Evolutionary conservation across 768 basidiomycete genomes (phyloP).

Genomic region (Suillus placidus): DNA sequence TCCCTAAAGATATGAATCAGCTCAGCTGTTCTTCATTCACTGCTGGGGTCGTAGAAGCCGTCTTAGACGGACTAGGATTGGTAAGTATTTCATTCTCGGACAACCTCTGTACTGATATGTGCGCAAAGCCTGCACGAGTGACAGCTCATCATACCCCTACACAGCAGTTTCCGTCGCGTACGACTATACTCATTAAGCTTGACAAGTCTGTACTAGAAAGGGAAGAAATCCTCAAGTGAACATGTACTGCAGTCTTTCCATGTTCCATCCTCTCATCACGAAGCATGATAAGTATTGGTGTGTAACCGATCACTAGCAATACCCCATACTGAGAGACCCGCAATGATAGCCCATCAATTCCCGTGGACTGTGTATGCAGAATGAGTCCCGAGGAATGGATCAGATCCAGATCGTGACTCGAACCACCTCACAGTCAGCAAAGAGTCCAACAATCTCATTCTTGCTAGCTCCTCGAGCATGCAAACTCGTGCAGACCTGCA

Average conservation of each 20-base stretch:
- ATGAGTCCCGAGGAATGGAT: not conserved
- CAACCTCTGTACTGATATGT: slow-evolving; percentile 8
- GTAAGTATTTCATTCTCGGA: slow-evolving; percentile 52
- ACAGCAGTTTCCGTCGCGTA: slow-evolving; percentile 76
- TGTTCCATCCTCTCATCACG: not conserved
- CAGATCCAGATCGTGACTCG: not conserved
- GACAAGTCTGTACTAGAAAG: slow-evolving; percentile 92
- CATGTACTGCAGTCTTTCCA: slow-evolving; percentile 6
- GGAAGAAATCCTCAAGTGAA: slow-evolving; percentile 85
- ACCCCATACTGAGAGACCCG: not conserved
- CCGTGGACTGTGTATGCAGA: not conserved
- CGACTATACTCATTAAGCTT: slow-evolving; percentile 96
- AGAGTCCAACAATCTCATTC: slow-evolving; percentile 46
- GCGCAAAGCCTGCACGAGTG: slow-evolving; percentile 84
- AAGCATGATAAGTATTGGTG: not conserved
- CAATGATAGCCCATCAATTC: not conserved
- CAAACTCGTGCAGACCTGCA: slow-evolving; percentile 87
- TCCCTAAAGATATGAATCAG: slow-evolving; percentile 92
- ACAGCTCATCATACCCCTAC: slow-evolving; percentile 94
- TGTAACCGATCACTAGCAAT: not conserved
- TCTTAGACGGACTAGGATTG: slow-evolving; percentile 91
- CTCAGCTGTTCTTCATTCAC: slow-evolving; percentile 97
- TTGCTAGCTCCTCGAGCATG: slow-evolving; percentile 84
- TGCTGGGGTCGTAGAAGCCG: slow-evolving; percentile 96
- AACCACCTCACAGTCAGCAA: not conserved